Percentiles rank a stretch among this genome's conserved stretches.
phyloP scores from a whole-genome alignment of 192 early-diverging fungal genomes.

The Phycomyces nitens region DNA sequence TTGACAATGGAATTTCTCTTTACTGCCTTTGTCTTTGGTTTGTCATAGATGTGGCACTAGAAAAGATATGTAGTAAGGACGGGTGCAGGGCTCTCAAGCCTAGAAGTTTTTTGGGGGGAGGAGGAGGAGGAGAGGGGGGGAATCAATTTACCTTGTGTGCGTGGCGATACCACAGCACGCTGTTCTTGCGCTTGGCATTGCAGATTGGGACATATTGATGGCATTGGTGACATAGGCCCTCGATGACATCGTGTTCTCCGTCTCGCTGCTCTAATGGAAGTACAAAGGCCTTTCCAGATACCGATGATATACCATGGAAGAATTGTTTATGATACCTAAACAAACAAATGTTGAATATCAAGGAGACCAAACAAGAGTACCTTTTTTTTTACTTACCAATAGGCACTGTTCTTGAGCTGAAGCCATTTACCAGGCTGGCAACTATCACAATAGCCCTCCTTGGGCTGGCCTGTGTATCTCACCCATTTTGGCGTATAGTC shows the following conservation, averaged over 20 bases:
- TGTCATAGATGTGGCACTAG: slow-evolving; percentile 29
- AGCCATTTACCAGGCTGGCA: slow-evolving; percentile 81
- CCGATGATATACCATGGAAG: slow-evolving; percentile 80
- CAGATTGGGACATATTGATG: slow-evolving; percentile 73
- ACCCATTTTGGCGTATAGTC: slow-evolving; percentile 84
- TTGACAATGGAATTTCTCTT: slow-evolving; percentile 2
- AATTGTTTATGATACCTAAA: slow-evolving; percentile 83
- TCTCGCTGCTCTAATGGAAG: slow-evolving; percentile 64
- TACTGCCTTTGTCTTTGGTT: slow-evolving; percentile 17
- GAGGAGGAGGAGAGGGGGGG: too few relatives aligned
- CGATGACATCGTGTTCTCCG: slow-evolving; percentile 62
- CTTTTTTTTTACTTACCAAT: slow-evolving; percentile 50
- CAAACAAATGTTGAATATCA: not conserved
- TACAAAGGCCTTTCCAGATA: slow-evolving; percentile 71
- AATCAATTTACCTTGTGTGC: slow-evolving; percentile 61
- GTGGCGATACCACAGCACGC: slow-evolving; percentile 81
- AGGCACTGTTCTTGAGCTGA: slow-evolving; percentile 85
- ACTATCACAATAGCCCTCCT: slow-evolving; percentile 81
- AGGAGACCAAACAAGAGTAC: not conserved
- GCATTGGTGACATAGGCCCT: slow-evolving; percentile 83
- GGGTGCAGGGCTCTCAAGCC: too few relatives aligned
- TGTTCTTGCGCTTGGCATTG: slow-evolving; percentile 69
- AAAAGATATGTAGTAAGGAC: not conserved
- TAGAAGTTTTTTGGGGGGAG: too few relatives aligned
- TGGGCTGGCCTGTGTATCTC: slow-evolving; percentile 64